Conservation (phyloP, 176 grass and related monocot genomes). For the Saccharum officinarum region DNA sequence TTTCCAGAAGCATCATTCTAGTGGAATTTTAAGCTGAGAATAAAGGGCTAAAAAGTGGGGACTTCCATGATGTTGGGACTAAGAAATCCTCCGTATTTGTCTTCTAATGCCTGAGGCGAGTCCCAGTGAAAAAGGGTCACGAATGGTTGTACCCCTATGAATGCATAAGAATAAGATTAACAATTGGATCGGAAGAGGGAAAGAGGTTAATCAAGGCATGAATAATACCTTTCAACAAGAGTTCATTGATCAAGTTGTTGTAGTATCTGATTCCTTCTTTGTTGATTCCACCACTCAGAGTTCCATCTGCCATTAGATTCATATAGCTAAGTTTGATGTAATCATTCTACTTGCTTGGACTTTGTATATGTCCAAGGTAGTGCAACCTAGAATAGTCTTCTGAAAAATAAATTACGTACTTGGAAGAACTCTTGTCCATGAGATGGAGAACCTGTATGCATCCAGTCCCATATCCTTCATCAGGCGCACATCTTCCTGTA, state of each 20-base stretch:
- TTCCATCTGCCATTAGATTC: slow-evolving; percentile 51
- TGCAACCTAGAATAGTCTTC: too few relatives aligned
- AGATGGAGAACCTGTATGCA: slow-evolving; percentile 69
- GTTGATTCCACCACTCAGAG: slow-evolving; percentile 55
- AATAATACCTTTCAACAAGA: slow-evolving; percentile 51
- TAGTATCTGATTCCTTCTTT: slow-evolving; percentile 55
- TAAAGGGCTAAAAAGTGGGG: background rate
- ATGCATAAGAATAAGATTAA: background rate
- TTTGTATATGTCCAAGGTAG: background rate
- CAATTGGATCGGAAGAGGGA: background rate
- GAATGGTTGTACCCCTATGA: slow-evolving; percentile 59
- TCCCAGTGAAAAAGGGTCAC: slow-evolving; percentile 77
- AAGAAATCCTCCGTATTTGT: slow-evolving; percentile 64
- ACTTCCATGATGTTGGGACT: slow-evolving; percentile 56
- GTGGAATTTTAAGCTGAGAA: background rate
- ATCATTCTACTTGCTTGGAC: background rate
- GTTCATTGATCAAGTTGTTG: slow-evolving; percentile 57
- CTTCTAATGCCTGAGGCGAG: slow-evolving; percentile 58
- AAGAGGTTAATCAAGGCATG: too few relatives aligned
- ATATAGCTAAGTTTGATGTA: background rate
- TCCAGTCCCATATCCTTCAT: slow-evolving; percentile 77
- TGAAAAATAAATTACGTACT: too few relatives aligned
- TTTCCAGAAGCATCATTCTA: too few relatives aligned
- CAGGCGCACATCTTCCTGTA: slow-evolving; percentile 61
- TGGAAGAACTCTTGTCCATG: slow-evolving; percentile 71